Base-by-base conservation (phyloP, 441 rosid species). In the Pelargonium citronellum region DNA sequence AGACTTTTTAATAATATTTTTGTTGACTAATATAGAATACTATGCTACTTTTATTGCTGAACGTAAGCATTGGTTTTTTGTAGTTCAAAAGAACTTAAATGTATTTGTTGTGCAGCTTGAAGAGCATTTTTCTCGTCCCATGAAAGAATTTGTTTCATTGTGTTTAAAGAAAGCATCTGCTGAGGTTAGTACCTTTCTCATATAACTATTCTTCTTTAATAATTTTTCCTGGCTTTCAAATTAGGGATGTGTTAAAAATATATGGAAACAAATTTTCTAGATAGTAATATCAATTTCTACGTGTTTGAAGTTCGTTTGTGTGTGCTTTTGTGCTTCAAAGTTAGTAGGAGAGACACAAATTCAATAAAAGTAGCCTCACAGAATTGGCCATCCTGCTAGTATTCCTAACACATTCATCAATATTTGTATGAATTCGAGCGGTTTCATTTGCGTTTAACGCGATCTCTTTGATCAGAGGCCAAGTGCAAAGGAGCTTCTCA, bases 121-220 rank as follows among this genome's bases (percentile, higher is more conserved):
- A 81, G 98, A 95, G 74, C 99, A 95, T 86, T 95, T 95, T 87
- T 91, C 99, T 73, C 96, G 98, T 67, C 87, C 84, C 67, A 85
- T 95, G 87, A 95, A 95, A 81, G 99, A 95, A 75, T 92, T 95
- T 86, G 99, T 91, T 79, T 86, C 97, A 3, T 81, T 86, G 70
- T 92, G 99, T 81, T 83, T 95, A 80, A 95, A 91, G 86, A 95
- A 95, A 80, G 79, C 83, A 64, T 91, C 97, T 30, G 85, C 86
- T 17, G 98, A 95, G 99, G 99, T 85, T 81, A 82, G 82, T 76
- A 19, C 37, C 69, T 69, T 15, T 27, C 22, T 71, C 51, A 27
- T 71, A 16, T 39, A 67, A 20, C 39, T 67, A 46, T 47, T 1
- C 1, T 11, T 6, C 49, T 37, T 66, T 13, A 58, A 61, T 10